Evolutionary conservation across 495 filamentous ascomycete genomes (phyloP), one percentile per base, ranked within the genome.

Genomic region (Trichodelitschia bisporula): DNA sequence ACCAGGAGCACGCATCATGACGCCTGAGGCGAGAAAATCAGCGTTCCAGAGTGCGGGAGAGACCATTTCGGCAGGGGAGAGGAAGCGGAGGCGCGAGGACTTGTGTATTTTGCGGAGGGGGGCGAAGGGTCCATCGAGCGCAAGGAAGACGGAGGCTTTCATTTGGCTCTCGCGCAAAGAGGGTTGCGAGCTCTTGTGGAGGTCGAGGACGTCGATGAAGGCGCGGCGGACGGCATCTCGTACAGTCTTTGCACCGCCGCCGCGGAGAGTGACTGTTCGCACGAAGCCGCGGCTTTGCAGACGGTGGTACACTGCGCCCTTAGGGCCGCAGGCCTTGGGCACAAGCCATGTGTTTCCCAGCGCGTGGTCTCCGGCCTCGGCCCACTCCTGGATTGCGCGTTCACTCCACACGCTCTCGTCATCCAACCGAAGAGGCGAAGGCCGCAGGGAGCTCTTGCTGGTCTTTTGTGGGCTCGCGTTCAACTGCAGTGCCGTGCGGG

Each of bases 61-160:
- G 15, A 67, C 48, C 61, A 76, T 68, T 43, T 80, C 73, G 1
- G 64, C 50, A 2, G 57, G 56, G 15, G 54, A 54, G 12, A 80
- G 56, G 38, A 75, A 78, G 4, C 63, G 64, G 1, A 80, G 56
- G 8, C 58, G 54, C 0, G 66, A 63, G 30, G 75, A 66, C 37
- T 67, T 75, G 45, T 70, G 60, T 2, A 75, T 41, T 41, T 80
- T 80, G 16, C 74, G 61, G 13, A 80, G 49, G 3, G 73, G 73
- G 6, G 74, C 54, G 59, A 70, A 76, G 4, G 58, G 40, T 28
- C 63, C 61, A 17, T 57, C 49, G 20, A 57, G 48, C 17, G 44
- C 53, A 8, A 49, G 40, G 31, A 38, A 49, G 16, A 23, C 20
- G 19, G 28, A 21, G 18, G 38, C 31, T 10, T 23, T 13, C 3